Evolutionary conservation across 306 rosid genomes (phyloP).

Genomic region (Medicago truncatula): MtrunA17r5.0-ANR NC_053046.1:4773501-4774000

Average conservation of each 20-base stretch:
- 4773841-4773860: conserved; percentile 87
- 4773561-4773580: background rate
- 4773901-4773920: conserved; percentile 27
- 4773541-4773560: background rate
- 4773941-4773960: conserved; percentile 15
- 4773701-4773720: conserved; percentile 84
- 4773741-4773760: conserved; percentile 75
- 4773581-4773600: background rate
- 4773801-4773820: conserved; percentile 89
- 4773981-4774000: background rate
- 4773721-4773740: conserved; percentile 93
- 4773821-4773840: conserved; percentile 81
- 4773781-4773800: conserved; percentile 86
- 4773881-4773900: conserved; percentile 36
- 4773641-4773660: conserved; percentile 86
- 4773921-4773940: conserved; percentile 16
- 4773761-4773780: conserved; percentile 81
- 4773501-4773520: background rate
- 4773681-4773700: conserved; percentile 90
- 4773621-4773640: conserved; percentile 89
- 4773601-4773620: conserved; percentile 67
- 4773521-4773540: background rate
- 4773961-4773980: background rate
- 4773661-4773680: conserved; percentile 94
- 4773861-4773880: conserved; percentile 75